Base-by-base conservation (phyloP, 2,329 filamentous ascomycete species). In the Ascosphaera apis region DNA sequence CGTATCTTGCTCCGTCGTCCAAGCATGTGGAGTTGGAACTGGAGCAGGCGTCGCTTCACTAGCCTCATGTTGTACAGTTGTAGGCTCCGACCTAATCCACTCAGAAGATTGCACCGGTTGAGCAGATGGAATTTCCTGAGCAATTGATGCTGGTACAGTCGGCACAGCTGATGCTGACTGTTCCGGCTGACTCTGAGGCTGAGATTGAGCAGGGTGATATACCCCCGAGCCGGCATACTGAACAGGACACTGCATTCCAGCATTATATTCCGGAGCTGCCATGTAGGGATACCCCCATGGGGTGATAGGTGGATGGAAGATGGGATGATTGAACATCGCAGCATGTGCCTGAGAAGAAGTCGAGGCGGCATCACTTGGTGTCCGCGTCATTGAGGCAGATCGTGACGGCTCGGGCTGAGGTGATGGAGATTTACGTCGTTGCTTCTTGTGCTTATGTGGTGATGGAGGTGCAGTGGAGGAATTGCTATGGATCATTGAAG, bases 1-100 rank as follows among this genome's bases (percentile, higher is more conserved):
- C 7, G 27, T 34, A 21, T 49, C 45, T 18, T 48, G 43, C 13
- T 44, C 42, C 1, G 40, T 17, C 12, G 46, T 42, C 47, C 48
- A 49, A 4, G 17, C n/a, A 11, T 33, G 23, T 17, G 15, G n/a
- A 16, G 13, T 21, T 16, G 15, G 34, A 32, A 12, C 31, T 16
- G 15, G 19, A 23, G 2, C 18, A 12, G 15, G 18, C 23, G 8
- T 15, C 28, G 18, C 12, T n/a, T 19, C 4, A 17, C 33, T 19
- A 6, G 13, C n/a, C 16, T 12, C 13, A n/a, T 16, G 4, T 19
- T n/a, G 5, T 19, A 28, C 25, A n/a, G n/a, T n/a, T 9, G 25
- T 8, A n/a, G n/a, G 21, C 21, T 25, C 21, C 21, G 11, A 25
- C 21, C 5, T 5, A 25, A 11, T 25, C 21, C 21, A 11, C n/a